phyloP scores from a whole-genome alignment of 2,329 filamentous ascomycete species.

The Aspergillus pseudoviridinutans region DNA sequence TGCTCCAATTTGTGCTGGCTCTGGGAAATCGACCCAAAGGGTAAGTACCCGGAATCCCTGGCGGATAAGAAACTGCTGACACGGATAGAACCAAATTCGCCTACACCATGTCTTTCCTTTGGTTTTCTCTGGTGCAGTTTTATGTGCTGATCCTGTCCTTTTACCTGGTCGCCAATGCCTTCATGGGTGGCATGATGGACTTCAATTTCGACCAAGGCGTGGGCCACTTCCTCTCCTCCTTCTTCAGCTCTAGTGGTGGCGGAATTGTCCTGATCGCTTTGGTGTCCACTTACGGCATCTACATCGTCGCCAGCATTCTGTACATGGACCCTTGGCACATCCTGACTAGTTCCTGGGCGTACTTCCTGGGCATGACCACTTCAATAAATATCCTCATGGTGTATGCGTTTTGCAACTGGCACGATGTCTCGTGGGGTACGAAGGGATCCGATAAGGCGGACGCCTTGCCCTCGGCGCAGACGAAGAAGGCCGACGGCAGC shows the following conservation, averaged over 20 bases:
- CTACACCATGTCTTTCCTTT: constrained; percentile 82
- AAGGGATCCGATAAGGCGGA: constrained; percentile 97
- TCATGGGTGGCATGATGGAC: constrained; percentile 56
- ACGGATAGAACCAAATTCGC: constrained; percentile 61
- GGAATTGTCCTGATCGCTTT: constrained; percentile 94
- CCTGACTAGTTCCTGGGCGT: constrained; percentile 96
- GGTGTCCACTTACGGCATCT: constrained; percentile 90
- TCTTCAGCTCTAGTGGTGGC: constrained; percentile 74
- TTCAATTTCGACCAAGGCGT: constrained; percentile 63
- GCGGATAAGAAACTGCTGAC: not conserved
- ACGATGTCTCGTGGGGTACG: constrained; percentile 99
- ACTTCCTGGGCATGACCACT: constrained; percentile 87
- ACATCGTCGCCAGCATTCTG: constrained; percentile 94
- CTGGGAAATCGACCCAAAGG: constrained; percentile 96
- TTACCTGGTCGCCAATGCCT: constrained; percentile 82
- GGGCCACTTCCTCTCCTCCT: constrained; percentile 67
- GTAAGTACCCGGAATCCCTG: constrained; percentile 33
- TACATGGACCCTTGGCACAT: constrained; percentile 99
- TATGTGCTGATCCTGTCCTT: constrained; percentile 86
- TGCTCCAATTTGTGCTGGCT: constrained; percentile 93
- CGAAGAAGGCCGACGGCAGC: constrained; percentile 76
- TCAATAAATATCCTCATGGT: constrained; percentile 99
- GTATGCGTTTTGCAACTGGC: constrained; percentile 99
- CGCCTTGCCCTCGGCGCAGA: constrained; percentile 81
- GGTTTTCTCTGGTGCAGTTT: constrained; percentile 82